Evolutionary conservation across 306 rosid genomes (phyloP), one percentile per base, ranked within the genome.

Genomic region (Clitoria ternatea): DNA sequence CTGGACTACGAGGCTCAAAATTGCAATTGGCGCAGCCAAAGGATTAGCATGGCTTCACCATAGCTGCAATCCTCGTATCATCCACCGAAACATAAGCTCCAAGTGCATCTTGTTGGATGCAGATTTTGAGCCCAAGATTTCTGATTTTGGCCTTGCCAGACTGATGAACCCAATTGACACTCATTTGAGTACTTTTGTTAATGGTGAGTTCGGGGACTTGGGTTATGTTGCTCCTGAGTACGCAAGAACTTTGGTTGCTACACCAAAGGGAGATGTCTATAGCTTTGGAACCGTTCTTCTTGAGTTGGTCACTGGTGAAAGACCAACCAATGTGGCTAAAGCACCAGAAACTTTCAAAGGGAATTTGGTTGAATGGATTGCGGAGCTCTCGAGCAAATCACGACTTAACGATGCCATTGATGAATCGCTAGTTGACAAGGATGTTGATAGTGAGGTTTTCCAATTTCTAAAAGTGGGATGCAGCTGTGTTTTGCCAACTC

Each of bases 191-290:
- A 94, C 98, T 61, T 94, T 94, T 44, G 97, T 89, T 23, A 94
- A 90, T 61, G 98, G 98, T 1, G 97, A 94, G 59, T 94, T 90
- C 14, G 97, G 98, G 1, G 98, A 94, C 73, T 77, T 88, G 23
- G 98, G 98, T 27, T 90, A 94, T 68, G 98, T 90, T 54, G 98
- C 97, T 73, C 98, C 98, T 0, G 97, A 94, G 81, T 94, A 94
- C 30, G 0, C 97, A 48, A 78, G 92, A 75, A 94, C 98, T 18
- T 83, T 90, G 55, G 89, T 94, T 45, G 98, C 98, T 57, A 94
- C 98, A 11, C 96, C 96, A 0, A 94, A 90, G 47, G 98, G 98
- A 9, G 97, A 94, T 68, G 79, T 94, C 57, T 94, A 80, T 66
- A 94, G 98, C 77, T 94, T 94, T 4, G 98, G 98, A 5, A 85